Evolutionary conservation across 306 rosid genomes (phyloP).

Genomic region (Casuarina cunninghamiana): DNA sequence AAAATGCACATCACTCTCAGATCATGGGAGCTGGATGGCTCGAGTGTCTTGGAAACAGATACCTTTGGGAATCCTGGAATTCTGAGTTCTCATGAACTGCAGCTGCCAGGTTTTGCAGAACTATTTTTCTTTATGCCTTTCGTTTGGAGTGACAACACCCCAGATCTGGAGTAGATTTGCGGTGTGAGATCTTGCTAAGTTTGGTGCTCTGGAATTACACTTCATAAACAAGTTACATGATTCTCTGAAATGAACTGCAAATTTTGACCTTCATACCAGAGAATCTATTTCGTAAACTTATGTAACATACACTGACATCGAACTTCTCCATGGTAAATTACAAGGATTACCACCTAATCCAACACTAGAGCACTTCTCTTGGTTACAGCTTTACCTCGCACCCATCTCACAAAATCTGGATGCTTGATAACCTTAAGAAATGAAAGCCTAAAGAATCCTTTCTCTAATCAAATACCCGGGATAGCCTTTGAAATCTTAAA

Average conservation of each 20-base stretch:
- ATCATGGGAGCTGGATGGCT: no score
- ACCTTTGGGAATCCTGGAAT: no score
- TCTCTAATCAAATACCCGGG: conserved; percentile 4
- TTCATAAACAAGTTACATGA: neutral
- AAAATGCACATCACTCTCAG: no score
- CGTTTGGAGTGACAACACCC: no score
- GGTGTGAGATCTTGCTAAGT: neutral
- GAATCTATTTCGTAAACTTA: neutral
- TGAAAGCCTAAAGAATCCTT: neutral
- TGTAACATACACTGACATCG: neutral
- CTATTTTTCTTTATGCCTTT: no score
- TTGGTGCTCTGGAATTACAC: neutral
- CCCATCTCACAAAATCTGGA: neutral
- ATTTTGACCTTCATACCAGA: neutral
- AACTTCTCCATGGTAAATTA: neutral
- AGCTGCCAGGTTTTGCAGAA: no score
- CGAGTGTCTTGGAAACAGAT: no score
- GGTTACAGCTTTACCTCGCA: neutral
- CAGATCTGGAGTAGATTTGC: neutral
- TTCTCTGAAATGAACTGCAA: neutral
- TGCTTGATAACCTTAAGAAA: neutral
- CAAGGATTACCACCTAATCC: conserved; percentile 1
- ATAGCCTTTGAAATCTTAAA: conserved; percentile 10
- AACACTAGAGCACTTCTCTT: neutral
- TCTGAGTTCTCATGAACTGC: no score